Conservation (phyloP, 768 basidiomycete genomes). For the Crassisporium funariophilum region DNA sequence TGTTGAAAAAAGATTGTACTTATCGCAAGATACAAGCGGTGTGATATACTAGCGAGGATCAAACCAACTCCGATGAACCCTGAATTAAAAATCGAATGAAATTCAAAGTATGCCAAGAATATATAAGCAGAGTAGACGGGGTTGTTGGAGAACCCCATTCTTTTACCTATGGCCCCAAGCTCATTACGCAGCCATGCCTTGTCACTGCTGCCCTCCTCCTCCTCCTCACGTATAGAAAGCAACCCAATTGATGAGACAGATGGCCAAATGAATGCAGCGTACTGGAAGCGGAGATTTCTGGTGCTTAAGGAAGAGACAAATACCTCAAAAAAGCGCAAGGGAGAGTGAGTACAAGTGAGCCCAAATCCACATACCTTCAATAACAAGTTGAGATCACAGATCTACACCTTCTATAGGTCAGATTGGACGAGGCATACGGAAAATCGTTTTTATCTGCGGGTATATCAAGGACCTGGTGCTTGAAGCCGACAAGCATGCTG, state of each 20-base stretch:
- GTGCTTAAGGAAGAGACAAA: neutral
- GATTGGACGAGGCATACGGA: slow-evolving; percentile 9
- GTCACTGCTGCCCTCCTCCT: neutral
- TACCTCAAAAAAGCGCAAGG: neutral
- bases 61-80: slow-evolving; percentile 4
- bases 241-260: neutral
- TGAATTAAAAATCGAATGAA: too few relatives aligned
- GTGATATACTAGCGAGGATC: too few relatives aligned
- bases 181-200: neutral
- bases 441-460: slow-evolving; percentile 13
- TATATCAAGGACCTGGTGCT: slow-evolving; percentile 12
- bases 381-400: slow-evolving; percentile 4
- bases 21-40: slow-evolving; percentile 7
- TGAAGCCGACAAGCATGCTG: slow-evolving; percentile 13
- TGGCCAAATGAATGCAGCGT: neutral
- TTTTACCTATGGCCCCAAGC: too few relatives aligned
- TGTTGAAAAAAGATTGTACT: slow-evolving; percentile 5
- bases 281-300: neutral
- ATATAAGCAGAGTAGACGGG: too few relatives aligned
- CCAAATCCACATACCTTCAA: neutral
- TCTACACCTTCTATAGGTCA: slow-evolving; percentile 6
- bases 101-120: too few relatives aligned
- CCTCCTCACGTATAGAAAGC: neutral
- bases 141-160: too few relatives aligned
- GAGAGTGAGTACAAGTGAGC: neutral